Percentiles rank a stretch among this genome's conserved stretches.
Evolutionary conservation across 2,329 filamentous ascomycete genomes (phyloP).

Genomic region (Parafenestella ontariensis): DNA sequence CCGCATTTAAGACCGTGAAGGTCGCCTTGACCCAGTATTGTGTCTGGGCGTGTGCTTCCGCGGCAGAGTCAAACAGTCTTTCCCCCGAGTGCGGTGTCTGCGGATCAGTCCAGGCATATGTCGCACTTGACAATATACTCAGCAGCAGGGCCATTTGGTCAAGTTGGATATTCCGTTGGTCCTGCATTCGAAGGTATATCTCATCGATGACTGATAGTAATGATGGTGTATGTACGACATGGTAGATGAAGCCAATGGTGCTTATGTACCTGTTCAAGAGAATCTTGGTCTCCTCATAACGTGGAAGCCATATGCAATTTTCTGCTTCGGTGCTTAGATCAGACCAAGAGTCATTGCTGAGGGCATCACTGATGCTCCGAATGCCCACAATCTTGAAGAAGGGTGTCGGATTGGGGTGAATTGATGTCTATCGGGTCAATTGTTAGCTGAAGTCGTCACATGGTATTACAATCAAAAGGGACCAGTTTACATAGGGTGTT

Average conservation of each 20-base stretch:
- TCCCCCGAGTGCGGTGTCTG: constrained; percentile 36
- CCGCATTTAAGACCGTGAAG: not conserved
- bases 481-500: no score
- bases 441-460: no score
- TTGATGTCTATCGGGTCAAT: no score
- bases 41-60: not conserved
- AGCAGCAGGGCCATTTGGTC: not conserved
- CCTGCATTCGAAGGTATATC: not conserved
- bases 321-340: no score
- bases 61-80: not conserved
- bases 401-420: no score
- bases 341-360: no score
- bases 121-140: not conserved
- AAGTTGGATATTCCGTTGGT: not conserved
- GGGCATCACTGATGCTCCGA: no score
- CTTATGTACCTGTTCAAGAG: constrained; percentile 44
- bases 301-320: constrained; percentile 43
- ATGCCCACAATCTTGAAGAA: constrained; percentile 2
- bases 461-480: no score
- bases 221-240: constrained; percentile 44
- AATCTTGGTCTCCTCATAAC: constrained; percentile 40
- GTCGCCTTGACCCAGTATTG: not conserved
- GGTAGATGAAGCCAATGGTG: constrained; percentile 45
- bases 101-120: constrained; percentile 39
- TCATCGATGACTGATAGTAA: constrained; percentile 18